Conservation (phyloP, 108 stramenopile genomes). For the Stephanodiscus triporus region DNA sequence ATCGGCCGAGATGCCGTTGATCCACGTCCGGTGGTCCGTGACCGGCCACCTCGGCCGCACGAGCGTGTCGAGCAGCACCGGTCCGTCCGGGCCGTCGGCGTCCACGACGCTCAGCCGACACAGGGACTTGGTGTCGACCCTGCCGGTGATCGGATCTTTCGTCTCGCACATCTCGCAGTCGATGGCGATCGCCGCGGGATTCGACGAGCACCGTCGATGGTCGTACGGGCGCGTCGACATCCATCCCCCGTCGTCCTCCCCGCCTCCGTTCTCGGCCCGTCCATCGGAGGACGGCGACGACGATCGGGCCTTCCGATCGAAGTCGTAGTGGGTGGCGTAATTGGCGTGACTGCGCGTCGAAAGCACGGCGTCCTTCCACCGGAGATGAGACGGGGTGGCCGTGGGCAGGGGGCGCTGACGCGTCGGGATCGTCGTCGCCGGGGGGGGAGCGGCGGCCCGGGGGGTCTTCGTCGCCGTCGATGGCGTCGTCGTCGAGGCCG, state of each 20-base stretch:
- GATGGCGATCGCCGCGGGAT: conserved; percentile 93
- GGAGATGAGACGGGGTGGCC: conserved; percentile 61
- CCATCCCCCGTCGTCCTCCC: conserved; percentile 56
- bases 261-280: conserved; percentile 52
- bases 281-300: too few relatives aligned
- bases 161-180: conserved; percentile 99
- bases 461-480: conserved; percentile 17
- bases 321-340: conserved; percentile 60
- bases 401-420: conserved; percentile 54
- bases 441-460: conserved; percentile 28
- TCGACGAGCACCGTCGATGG: conserved; percentile 59
- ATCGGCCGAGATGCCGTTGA: conserved; percentile 89
- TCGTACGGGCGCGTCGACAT: conserved; percentile 80
- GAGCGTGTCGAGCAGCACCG: conserved; percentile 89
- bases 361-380: conserved; percentile 68
- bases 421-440: conserved; percentile 2
- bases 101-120: conserved; percentile 92
- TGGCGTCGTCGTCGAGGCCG: not conserved
- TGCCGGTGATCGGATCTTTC: conserved; percentile 84
- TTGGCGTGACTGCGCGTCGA: conserved; percentile 60
- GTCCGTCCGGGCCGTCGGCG: conserved; percentile 79
- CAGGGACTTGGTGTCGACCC: conserved; percentile 78
- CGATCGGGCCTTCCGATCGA: too few relatives aligned
- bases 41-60: conserved; percentile 94
- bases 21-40: conserved; percentile 83